phyloP scores from a whole-genome alignment of 306 rosid genomes.

The Phaseolus lunatus region DNA sequence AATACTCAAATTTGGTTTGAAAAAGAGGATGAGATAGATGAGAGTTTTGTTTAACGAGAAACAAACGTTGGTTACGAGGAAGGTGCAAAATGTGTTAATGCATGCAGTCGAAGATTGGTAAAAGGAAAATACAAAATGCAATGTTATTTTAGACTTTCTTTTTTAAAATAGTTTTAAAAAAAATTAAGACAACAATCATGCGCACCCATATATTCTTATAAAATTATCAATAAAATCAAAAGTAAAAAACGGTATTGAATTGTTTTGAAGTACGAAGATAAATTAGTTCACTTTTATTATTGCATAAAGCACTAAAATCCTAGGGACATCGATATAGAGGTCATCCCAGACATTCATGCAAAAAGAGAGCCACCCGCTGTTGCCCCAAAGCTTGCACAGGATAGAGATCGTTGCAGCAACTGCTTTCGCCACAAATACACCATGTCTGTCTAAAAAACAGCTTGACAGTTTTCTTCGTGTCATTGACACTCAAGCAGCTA shows the following conservation, averaged over 20 bases:
- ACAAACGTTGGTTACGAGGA: no score
- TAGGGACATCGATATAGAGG: background rate
- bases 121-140: no score
- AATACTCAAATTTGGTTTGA: no score
- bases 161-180: background rate
- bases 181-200: background rate
- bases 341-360: constrained; percentile 12
- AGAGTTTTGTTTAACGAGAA: no score
- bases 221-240: background rate
- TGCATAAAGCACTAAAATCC: background rate
- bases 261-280: background rate
- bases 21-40: no score
- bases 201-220: background rate
- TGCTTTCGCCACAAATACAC: background rate
- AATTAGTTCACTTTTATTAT: constrained; percentile 34
- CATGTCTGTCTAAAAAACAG: constrained; percentile 1
- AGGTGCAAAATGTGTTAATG: no score
- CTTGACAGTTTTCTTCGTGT: constrained; percentile 11
- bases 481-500: constrained; percentile 60
- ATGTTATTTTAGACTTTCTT: no score
- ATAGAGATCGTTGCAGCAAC: constrained; percentile 2
- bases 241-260: background rate
- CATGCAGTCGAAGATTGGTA: no score
- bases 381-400: constrained; percentile 8
- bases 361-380: background rate